Evolutionary conservation across 75 land plant species (phyloP), one percentile per base, ranked within the genome.

Genomic region (Picea glauca): DNA sequence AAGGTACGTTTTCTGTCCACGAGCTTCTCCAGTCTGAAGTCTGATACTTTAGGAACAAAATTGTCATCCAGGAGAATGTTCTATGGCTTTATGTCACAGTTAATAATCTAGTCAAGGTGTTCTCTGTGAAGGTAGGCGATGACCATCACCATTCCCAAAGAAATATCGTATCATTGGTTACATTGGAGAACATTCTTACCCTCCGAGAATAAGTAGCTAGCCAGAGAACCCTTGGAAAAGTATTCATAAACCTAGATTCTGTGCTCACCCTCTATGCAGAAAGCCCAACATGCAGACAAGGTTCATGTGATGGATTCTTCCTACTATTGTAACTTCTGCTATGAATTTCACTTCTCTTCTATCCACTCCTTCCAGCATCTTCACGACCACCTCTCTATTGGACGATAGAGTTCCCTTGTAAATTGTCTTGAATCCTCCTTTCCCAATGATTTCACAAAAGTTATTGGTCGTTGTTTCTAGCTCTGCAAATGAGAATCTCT

Each of bases 241-340:
- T 40, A 40, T 40, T 40, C 43, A 5, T 40, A 40, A 40, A 40
- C 43, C 43, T 4, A 40, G 5, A 40, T 40, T 40, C 5, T 40
- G 43, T 40, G 43, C 43, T 40, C 43, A 40, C 43, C 43, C 43
- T 40, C 43, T 40, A 5, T 5, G 5, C 2, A 93, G 75, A n/a
- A 93, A 95, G 0, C 95, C 98, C n/a, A 89, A 79, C 81, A 95
- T 76, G 79, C 90, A 81, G 70, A 95, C 91, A 83, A 95, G 81
- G 81, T 95, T 91, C 85, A 89, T 58, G 60, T 95, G 98, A 77
- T 95, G 95, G 58, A 91, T 93, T 67, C 92, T 87, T 13, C 95
- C 88, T 9, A 95, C 93, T 84, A 40, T 40, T 40, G 43, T 40
- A 40, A 40, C 43, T 4, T 40, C 43, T 40, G 5, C 5, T 40